phyloP scores from a whole-genome alignment of 2,329 filamentous ascomycete genomes.

The Blastomyces parvus region DNA sequence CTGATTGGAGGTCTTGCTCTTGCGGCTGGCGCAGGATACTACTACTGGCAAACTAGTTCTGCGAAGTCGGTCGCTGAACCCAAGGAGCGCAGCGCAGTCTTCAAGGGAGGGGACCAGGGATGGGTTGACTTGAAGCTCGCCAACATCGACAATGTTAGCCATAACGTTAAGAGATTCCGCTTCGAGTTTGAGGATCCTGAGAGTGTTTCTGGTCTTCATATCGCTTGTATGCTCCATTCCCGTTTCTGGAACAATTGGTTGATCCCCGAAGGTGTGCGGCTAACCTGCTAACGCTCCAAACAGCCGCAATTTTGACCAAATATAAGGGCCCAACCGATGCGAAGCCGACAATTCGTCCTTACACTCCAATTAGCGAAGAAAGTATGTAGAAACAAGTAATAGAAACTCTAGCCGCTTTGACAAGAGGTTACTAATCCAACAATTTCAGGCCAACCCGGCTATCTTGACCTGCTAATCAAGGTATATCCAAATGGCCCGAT shows the following conservation, averaged over 20 bases:
- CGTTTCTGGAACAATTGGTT: neutral
- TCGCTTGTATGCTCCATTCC: conserved; percentile 54
- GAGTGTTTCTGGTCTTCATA: conserved; percentile 68
- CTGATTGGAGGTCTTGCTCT: conserved; percentile 44
- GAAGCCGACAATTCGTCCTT: conserved; percentile 83
- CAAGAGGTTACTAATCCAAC: conserved; percentile 2
- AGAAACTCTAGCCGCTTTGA: neutral
- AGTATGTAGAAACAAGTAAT: conserved; percentile 35
- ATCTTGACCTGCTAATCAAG: conserved; percentile 85
- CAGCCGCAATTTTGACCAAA: conserved; percentile 75
- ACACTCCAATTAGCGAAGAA: conserved; percentile 86
- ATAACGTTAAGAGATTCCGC: conserved; percentile 88
- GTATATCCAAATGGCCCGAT: conserved; percentile 83
- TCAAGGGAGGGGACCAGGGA: conserved; percentile 82
- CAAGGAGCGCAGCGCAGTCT: conserved; percentile 42
- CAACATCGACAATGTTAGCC: conserved; percentile 69
- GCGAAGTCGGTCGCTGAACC: conserved; percentile 24
- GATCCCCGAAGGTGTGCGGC: neutral
- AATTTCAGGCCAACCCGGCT: conserved; percentile 59
- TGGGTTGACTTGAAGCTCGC: conserved; percentile 75
- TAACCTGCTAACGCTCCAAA: conserved; percentile 10
- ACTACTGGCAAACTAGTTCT: conserved; percentile 35
- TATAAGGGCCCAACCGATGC: conserved; percentile 73
- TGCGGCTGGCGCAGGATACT: conserved; percentile 48
- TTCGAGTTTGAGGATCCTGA: conserved; percentile 80